A percentile compares a stretch with the other conserved stretches of the same genome.
These are phyloP conservation scores for Phlyctochytrium bullatum DNA, from an alignment of 192 early-diverging fungal species.

Conservation along the genomic window DNA sequence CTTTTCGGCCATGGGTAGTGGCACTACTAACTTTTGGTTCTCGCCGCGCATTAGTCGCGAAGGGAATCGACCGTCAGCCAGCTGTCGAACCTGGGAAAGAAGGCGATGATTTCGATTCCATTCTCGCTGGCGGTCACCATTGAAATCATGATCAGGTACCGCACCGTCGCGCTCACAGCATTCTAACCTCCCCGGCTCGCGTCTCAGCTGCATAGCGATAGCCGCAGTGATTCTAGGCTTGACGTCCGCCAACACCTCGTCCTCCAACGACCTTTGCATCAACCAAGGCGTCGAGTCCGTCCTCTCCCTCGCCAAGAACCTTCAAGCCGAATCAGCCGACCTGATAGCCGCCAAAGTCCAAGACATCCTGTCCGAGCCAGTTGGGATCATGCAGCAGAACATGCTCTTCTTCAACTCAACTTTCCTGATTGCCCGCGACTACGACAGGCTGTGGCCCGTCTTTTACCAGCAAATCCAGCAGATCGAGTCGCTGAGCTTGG, in stretches of 20 bases:
- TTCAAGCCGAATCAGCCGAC: not conserved
- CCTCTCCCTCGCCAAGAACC: not conserved
- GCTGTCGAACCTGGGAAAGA: too few relatives aligned
- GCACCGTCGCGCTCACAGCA: not conserved
- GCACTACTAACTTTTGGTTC: too few relatives aligned
- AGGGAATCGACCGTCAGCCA: too few relatives aligned
- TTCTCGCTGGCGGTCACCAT: not conserved
- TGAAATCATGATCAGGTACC: not conserved
- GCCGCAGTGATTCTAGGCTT: not conserved
- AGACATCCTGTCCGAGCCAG: not conserved
- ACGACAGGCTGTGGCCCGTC: not conserved
- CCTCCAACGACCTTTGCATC: conserved; percentile 3
- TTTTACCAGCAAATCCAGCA: not conserved
- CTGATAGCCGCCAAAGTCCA: not conserved
- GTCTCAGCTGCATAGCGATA: not conserved
- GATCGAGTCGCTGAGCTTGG: not conserved
- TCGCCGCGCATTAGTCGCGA: too few relatives aligned
- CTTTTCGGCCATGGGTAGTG: too few relatives aligned
- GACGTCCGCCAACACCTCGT: not conserved
- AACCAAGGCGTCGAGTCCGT: not conserved
- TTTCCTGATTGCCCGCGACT: not conserved
- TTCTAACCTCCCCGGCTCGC: not conserved
- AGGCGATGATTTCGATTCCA: not conserved
- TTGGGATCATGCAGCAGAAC: not conserved
- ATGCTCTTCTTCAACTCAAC: not conserved